Conservation (phyloP, 2,329 filamentous ascomycete genomes). For the Dichotomopilus funicola region DNA sequence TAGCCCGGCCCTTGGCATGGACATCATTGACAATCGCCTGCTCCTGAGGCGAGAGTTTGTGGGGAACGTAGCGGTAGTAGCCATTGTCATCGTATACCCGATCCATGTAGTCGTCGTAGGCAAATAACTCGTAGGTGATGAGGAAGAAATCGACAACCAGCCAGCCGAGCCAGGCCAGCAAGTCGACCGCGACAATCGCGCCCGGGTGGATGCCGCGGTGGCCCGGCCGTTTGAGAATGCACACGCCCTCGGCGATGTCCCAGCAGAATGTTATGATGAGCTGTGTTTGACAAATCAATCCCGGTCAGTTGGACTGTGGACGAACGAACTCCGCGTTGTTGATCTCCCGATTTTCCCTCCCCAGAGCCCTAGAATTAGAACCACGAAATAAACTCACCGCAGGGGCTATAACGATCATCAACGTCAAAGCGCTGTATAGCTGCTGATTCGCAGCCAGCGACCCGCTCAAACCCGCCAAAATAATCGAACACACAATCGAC, state of each 20-base stretch:
- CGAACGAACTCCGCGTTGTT: no score
- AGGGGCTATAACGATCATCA: not conserved
- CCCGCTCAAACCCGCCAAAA: constrained; percentile 2
- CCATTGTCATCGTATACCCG: not conserved
- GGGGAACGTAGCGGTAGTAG: not conserved
- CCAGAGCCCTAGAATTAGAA: not conserved
- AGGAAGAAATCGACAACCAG: not conserved
- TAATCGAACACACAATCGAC: not conserved
- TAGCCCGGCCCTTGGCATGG: not conserved
- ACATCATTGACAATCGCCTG: not conserved
- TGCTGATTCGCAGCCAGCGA: not conserved
- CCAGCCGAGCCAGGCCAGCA: constrained; percentile 14
- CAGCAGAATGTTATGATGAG: constrained; percentile 3
- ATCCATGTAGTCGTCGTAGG: not conserved
- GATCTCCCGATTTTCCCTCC: no score
- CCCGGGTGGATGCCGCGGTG: constrained; percentile 27
- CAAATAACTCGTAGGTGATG: not conserved
- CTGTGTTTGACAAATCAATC: not conserved
- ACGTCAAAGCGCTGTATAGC: not conserved
- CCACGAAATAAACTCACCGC: not conserved
- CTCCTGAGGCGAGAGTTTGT: not conserved
- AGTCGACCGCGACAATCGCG: constrained; percentile 22
- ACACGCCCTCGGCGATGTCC: constrained; percentile 10
- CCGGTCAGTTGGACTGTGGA: not conserved
- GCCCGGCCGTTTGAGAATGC: constrained; percentile 9